phyloP scores from a whole-genome alignment of 305 asterid species.

The Fraxinus velutina region DNA sequence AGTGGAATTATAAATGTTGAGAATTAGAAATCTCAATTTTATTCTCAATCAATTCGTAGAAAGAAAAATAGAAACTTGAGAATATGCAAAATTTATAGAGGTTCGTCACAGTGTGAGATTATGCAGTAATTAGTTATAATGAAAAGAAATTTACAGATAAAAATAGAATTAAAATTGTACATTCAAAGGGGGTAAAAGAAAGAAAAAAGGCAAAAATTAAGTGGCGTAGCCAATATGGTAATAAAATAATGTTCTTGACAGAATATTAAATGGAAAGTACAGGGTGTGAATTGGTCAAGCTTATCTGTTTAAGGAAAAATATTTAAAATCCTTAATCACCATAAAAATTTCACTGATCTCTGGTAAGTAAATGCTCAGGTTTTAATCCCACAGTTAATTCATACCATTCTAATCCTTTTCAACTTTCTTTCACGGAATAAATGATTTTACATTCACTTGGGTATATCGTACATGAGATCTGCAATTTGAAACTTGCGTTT shows the following conservation, averaged over 20 bases:
- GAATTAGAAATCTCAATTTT: background rate
- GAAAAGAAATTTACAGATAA: background rate
- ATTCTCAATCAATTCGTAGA: background rate
- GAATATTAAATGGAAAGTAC: background rate
- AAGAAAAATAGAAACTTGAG: background rate
- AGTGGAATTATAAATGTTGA: background rate
- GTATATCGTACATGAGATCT: conserved; percentile 20
- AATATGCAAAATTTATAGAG: no score
- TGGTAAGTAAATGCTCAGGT: background rate
- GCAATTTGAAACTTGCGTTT: background rate
- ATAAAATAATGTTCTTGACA: background rate
- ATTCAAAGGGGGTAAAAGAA: background rate
- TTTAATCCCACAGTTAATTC: conserved; percentile 23
- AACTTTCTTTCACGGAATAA: background rate
- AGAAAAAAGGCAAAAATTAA: background rate
- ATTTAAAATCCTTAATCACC: background rate
- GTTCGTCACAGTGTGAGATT: no score
- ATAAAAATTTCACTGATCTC: background rate
- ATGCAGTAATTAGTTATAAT: no score
- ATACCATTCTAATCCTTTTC: background rate
- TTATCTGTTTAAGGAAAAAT: background rate
- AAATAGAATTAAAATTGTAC: background rate
- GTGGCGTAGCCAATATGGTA: background rate
- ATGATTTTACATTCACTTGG: background rate
- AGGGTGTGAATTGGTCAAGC: background rate